phyloP scores from a whole-genome alignment of 306 rosid genomes.

The Vachellia collinsii region DNA sequence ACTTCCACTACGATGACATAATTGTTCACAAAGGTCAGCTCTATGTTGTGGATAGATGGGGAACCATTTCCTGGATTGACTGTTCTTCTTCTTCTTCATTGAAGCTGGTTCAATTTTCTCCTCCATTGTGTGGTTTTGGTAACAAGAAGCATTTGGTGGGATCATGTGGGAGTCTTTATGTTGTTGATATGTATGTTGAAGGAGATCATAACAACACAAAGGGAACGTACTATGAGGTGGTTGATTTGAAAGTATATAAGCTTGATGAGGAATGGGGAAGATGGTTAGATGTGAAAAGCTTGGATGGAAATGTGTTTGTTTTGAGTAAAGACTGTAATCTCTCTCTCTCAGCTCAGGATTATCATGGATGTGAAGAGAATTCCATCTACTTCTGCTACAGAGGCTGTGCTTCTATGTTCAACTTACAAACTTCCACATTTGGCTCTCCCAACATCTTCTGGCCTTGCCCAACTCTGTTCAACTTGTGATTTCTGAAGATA shows the following conservation, averaged over 20 bases:
- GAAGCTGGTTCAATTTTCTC: neutral
- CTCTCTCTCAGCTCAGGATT: neutral
- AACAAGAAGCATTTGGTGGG: neutral
- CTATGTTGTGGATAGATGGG: neutral
- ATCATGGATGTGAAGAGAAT: neutral
- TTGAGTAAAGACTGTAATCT: neutral
- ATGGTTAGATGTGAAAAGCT: neutral
- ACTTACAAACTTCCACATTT: neutral
- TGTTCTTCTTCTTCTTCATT: neutral
- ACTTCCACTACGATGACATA: neutral
- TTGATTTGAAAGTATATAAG: neutral
- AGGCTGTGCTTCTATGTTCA: neutral
- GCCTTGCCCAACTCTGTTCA: constrained; percentile 3
- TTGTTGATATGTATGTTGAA: neutral
- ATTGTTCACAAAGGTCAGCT: neutral
- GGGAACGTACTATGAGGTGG: neutral
- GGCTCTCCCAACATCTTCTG: neutral
- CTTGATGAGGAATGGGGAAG: neutral
- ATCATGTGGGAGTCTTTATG: neutral
- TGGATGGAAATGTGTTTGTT: neutral
- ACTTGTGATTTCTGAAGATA: neutral
- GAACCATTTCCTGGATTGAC: neutral
- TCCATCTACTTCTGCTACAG: neutral
- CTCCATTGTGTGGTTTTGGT: neutral
- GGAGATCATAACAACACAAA: neutral